Base-by-base conservation (phyloP, 2,329 filamentous ascomycete species). In the Cytospora chrysosperma region DNA sequence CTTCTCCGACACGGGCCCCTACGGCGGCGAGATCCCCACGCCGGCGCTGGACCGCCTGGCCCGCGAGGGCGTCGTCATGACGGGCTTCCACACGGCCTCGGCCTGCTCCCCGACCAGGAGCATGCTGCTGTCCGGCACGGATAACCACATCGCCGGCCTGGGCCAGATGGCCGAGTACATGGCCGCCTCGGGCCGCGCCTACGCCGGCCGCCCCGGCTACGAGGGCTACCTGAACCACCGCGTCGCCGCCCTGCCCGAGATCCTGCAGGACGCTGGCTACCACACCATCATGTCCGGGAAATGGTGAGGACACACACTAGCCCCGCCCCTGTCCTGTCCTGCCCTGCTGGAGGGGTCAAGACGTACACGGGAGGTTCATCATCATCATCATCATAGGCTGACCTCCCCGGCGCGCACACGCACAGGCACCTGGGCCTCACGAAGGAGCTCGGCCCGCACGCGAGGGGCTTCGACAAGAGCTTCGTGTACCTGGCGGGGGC, bases 121-220 rank as follows among this genome's bases (percentile, higher is more conserved):
- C 52, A 86, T 87, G 85, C 78, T 87, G 65, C 80, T 87, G 76
- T 84, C 82, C 0, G 84, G 84, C 9, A 86, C 83, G 0, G 82
- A 86, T 65, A 79, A 85, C 67, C 82, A 82, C 64, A 81, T 82
- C 58, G 78, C 79, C 5, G 78, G 84, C 1, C 73, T 86, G 0
- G 84, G 84, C 0, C 83, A 83, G 64, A 73, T 86, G 68, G 79
- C 81, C 55, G 82, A 85, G 73, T 69, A 68, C 43, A 70, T 67
- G 59, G 21, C 26, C 26, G 10, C 82, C 78, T 0, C 79, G 7
- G 49, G 50, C 30, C 47, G 34, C 10, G 15, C 43, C 9, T 67
- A 64, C 53, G 57, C 65, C 50, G 63, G 61, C n/a, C 65, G 64
- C 34, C 68, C 71, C 0, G 72, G 73, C 0, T 71, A 75, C 26